Evolutionary conservation across 805 yeast genomes (phyloP).

Genomic region (Alloascoidea africana): DNA sequence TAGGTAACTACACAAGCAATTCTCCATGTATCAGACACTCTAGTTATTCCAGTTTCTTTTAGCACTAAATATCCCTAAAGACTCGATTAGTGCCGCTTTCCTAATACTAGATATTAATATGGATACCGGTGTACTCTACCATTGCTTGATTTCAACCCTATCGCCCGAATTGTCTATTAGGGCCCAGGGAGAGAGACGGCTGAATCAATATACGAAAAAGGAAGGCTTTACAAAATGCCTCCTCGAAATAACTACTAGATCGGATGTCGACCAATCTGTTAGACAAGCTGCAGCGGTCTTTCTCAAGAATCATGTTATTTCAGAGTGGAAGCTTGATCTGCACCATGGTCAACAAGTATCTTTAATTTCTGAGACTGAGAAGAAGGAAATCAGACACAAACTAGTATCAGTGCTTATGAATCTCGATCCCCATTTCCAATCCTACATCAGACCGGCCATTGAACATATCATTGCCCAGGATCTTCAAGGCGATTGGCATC

Average conservation of each 20-base stretch:
- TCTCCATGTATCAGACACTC: too few species aligned
- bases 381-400: neutral
- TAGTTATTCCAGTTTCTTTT: too few species aligned
- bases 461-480: neutral
- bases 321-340: neutral
- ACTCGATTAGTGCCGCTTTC: too few species aligned
- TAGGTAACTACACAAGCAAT: too few species aligned
- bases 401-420: neutral
- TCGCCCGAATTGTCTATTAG: neutral
- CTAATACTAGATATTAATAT: too few species aligned
- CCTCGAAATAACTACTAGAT: neutral
- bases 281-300: conserved; percentile 1
- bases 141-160: neutral
- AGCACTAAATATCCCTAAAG: too few species aligned
- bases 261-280: neutral
- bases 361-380: neutral
- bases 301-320: neutral
- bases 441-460: neutral
- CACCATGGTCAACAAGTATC: neutral
- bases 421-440: neutral
- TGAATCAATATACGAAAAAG: neutral
- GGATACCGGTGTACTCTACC: neutral
- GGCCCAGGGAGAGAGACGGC: neutral
- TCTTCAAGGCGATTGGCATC: neutral
- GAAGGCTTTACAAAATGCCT: neutral